phyloP scores from a whole-genome alignment of 305 asterid genomes.

The Fraxinus sp. region DNA sequence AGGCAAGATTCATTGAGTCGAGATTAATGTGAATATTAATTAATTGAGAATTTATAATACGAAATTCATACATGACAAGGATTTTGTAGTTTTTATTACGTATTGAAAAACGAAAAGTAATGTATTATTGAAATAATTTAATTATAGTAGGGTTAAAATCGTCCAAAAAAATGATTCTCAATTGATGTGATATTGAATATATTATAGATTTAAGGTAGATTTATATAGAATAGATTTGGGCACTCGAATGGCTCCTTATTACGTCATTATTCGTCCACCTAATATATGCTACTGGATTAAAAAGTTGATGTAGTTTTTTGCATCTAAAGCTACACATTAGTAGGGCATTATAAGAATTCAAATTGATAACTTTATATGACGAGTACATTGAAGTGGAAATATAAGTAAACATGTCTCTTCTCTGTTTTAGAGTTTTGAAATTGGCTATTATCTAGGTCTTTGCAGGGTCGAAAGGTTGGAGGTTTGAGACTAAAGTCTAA shows the following conservation, averaged over 20 bases:
- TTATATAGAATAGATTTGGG: background rate
- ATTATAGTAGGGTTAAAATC: too few relatives aligned
- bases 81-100: too few relatives aligned
- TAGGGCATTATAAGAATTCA: background rate
- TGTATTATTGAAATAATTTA: too few relatives aligned
- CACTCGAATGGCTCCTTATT: background rate
- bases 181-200: too few relatives aligned
- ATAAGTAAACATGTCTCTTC: background rate
- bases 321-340: background rate
- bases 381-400: background rate
- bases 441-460: background rate
- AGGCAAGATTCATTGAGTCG: too few relatives aligned
- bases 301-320: background rate
- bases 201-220: background rate
- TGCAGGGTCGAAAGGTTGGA: background rate
- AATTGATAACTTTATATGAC: background rate
- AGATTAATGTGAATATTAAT: too few relatives aligned
- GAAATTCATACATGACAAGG: too few relatives aligned
- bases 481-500: background rate
- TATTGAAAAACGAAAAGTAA: too few relatives aligned
- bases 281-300: background rate
- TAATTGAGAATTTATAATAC: too few relatives aligned
- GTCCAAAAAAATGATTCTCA: too few relatives aligned
- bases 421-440: background rate
- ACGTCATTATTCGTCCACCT: background rate